Conservation (phyloP, 2,329 filamentous ascomycete species). For the Hyphodiscus sp. region DNA sequence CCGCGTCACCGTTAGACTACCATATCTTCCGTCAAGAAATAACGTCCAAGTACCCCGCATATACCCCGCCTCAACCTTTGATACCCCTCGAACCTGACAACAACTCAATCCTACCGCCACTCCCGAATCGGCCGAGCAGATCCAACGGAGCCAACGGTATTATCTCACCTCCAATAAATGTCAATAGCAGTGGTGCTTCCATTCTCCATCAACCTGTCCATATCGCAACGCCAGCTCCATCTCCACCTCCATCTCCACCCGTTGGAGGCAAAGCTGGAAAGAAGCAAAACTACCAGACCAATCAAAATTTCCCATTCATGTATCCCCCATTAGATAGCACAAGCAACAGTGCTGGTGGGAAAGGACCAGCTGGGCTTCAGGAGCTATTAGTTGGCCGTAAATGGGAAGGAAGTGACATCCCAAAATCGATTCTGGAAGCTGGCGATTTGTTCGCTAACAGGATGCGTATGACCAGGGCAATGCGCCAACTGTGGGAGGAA, state of each 20-base stretch:
- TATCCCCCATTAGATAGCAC: slow-evolving; percentile 87
- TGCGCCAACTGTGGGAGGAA: slow-evolving; percentile 92
- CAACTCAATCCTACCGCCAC: slow-evolving; percentile 79
- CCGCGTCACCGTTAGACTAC: slow-evolving; percentile 90
- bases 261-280: slow-evolving; percentile 89
- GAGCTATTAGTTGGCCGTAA: slow-evolving; percentile 72
- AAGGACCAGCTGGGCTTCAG: slow-evolving; percentile 74
- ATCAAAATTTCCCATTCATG: slow-evolving; percentile 96
- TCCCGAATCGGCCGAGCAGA: slow-evolving; percentile 67
- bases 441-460: slow-evolving; percentile 85
- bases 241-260: slow-evolving; percentile 82
- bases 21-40: slow-evolving; percentile 96
- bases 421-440: slow-evolving; percentile 89
- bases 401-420: slow-evolving; percentile 93
- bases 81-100: slow-evolving; percentile 86
- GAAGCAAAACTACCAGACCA: slow-evolving; percentile 99
- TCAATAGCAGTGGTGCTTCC: slow-evolving; percentile 57
- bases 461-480: slow-evolving; percentile 85
- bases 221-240: slow-evolving; percentile 96
- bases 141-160: slow-evolving; percentile 56
- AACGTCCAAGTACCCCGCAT: slow-evolving; percentile 94
- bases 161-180: slow-evolving; percentile 46
- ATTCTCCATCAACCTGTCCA: slow-evolving; percentile 95
- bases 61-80: slow-evolving; percentile 77
- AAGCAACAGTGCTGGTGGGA: slow-evolving; percentile 86